Base-by-base conservation (phyloP, 2,329 filamentous ascomycete species). In the Colletotrichum sublineola region DNA sequence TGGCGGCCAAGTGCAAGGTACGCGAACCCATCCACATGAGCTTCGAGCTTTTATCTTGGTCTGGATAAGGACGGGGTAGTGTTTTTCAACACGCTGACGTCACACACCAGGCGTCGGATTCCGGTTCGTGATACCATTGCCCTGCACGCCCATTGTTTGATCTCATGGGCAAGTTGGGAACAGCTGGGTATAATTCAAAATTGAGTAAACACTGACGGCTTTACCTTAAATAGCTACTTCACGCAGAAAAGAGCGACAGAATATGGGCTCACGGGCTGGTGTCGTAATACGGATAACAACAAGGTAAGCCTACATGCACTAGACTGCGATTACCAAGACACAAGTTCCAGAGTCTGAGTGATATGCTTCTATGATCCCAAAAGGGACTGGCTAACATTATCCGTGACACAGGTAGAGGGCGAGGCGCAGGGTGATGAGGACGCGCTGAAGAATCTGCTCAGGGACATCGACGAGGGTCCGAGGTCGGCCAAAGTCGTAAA, bases 361-460 rank as follows among this genome's bases (percentile, higher is more conserved):
- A 14, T 24, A 29, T 5, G 18, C 7, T 42, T 44, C 11, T 36
- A 36, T 11, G 24, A 36, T 55, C 31, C 55, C 33, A 7, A 31
- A 12, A 4, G 5, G 38, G 31, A 6, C 12, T 9, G 24, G 56
- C 61, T 70, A 63, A 76, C 77, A 20, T 20, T 44, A 38, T 33
- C 36, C 56, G 14, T 11, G 57, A 64, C 82, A 77, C 58, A 97
- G 94, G 95, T 98, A 58, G 90, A 94, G 78, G 96, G 96, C 36
- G 95, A 98, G 83, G 95, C 92, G 6, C 96, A 98, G 80, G 95
- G 94, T 40, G 86, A 88, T 2, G 86, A 91, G 1, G 87, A 90
- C 0, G 82, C 87, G 2, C 80, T 98, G 36, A 82, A 90, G 64
- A 88, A 90, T 67, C 92, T 98, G 75, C 83, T 97, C 46, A 89